These are phyloP conservation scores for Ustulina deusta DNA, from an alignment of 2,329 filamentous ascomycete species.

Conservation along the genomic window DNA sequence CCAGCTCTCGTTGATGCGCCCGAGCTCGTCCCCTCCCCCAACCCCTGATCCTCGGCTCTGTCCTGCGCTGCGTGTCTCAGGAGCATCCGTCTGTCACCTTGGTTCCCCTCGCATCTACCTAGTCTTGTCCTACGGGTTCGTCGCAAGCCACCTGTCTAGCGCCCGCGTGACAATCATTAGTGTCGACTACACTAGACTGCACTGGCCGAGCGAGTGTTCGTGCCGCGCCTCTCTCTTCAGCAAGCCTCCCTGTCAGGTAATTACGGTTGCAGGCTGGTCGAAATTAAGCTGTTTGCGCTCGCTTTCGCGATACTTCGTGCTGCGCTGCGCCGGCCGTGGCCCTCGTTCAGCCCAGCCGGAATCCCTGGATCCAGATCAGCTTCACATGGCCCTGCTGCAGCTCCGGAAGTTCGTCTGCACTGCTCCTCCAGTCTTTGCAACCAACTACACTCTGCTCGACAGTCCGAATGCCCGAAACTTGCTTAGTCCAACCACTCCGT, in stretches of 20 bases:
- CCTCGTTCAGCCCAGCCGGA: conserved; percentile 31
- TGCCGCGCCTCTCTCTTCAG: conserved; percentile 26
- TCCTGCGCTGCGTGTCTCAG: conserved; percentile 27
- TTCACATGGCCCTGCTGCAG: conserved; percentile 37
- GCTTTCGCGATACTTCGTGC: conserved; percentile 25
- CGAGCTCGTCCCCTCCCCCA: conserved; percentile 3
- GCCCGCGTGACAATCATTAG: conserved; percentile 18
- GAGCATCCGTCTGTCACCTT: conserved; percentile 21
- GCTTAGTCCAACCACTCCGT: conserved; percentile 26
- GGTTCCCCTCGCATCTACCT: conserved; percentile 3
- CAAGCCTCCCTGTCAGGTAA: not conserved
- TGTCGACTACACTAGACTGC: not conserved
- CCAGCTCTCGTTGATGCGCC: not conserved
- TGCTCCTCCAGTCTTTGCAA: conserved; percentile 23
- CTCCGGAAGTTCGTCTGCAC: conserved; percentile 36
- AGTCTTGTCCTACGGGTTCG: conserved; percentile 33
- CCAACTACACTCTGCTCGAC: conserved; percentile 18
- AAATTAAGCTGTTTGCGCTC: conserved; percentile 15
- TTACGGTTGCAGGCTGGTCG: conserved; percentile 13
- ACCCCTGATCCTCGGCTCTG: conserved; percentile 31
- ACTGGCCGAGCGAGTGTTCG: conserved; percentile 36
- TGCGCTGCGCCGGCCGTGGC: conserved; percentile 21
- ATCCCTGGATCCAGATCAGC: conserved; percentile 27
- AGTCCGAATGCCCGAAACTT: conserved; percentile 34
- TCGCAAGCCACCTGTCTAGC: conserved; percentile 13